These are phyloP conservation scores for Euphorbia peplus DNA, from an alignment of 345 rosid genomes.

Conservation along the genomic window DNA sequence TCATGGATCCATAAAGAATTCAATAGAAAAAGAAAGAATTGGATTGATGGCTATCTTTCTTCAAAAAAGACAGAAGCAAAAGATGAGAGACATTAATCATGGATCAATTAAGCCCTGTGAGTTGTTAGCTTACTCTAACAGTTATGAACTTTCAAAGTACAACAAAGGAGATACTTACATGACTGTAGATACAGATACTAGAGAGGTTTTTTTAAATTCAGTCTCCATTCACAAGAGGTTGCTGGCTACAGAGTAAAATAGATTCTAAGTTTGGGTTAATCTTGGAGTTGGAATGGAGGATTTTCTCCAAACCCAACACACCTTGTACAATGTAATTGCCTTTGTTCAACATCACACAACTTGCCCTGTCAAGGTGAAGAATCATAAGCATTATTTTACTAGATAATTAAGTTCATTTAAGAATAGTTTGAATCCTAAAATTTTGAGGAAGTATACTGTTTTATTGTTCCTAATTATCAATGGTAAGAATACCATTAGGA, in stretches of 20 bases:
- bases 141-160: too few species aligned
- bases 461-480: not conserved
- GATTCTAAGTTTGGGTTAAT: conserved; percentile 33
- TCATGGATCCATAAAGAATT: too few species aligned
- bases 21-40: too few species aligned
- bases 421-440: not conserved
- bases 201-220: not conserved
- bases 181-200: not conserved
- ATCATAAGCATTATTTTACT: not conserved
- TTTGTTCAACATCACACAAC: conserved; percentile 70
- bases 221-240: conserved; percentile 5
- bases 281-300: conserved; percentile 34
- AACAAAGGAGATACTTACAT: not conserved
- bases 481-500: not conserved
- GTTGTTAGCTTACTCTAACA: too few species aligned
- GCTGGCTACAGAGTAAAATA: conserved; percentile 31
- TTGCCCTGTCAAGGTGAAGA: conserved; percentile 34
- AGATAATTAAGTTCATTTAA: not conserved
- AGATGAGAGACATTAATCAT: too few species aligned
- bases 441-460: not conserved
- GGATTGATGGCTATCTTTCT: too few species aligned
- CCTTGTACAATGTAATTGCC: conserved; percentile 52
- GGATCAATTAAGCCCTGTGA: too few species aligned
- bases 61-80: too few species aligned
- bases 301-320: conserved; percentile 50